Percentiles rank a stretch among this genome's conserved stretches.
These are phyloP conservation scores for Penicillium soppii DNA, from an alignment of 495 filamentous ascomycete genomes.

Conservation along the genomic window DNA sequence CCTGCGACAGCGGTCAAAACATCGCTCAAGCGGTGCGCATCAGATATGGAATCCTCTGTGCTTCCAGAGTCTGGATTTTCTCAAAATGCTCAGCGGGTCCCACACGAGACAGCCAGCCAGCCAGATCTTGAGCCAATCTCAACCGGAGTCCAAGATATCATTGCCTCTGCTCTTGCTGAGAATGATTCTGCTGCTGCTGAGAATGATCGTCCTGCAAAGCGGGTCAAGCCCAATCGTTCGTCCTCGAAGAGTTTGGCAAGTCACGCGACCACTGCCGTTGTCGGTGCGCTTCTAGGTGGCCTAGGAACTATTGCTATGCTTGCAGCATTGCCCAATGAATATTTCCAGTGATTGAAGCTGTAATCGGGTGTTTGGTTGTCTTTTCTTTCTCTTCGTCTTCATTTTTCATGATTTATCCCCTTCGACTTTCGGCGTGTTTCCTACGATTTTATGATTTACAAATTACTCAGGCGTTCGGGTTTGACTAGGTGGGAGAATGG, in stretches of 20 bases:
- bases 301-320: constrained; percentile 50
- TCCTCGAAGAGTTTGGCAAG: constrained; percentile 25
- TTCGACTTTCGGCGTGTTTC: neutral
- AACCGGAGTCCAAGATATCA: constrained; percentile 14
- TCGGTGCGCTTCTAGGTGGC: constrained; percentile 47
- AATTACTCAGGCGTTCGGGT: constrained; percentile 2
- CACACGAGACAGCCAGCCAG: constrained; percentile 15
- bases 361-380: neutral
- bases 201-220: constrained; percentile 31
- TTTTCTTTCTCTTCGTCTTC: neutral
- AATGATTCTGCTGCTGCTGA: neutral
- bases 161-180: constrained; percentile 18
- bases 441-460: neutral
- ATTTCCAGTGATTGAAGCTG: constrained; percentile 26
- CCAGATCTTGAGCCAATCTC: constrained; percentile 22
- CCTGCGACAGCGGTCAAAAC: neutral
- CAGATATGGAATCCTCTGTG: constrained; percentile 27
- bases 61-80: neutral
- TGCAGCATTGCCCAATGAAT: constrained; percentile 44
- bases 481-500: neutral
- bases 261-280: constrained; percentile 44
- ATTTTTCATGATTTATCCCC: constrained; percentile 3
- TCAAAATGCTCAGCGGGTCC: constrained; percentile 10
- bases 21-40: constrained; percentile 34
- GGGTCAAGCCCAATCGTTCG: constrained; percentile 24